Evolutionary conservation across 2,329 filamentous ascomycete species (phyloP).

Genomic region (Xylariaceae sp.): DNA sequence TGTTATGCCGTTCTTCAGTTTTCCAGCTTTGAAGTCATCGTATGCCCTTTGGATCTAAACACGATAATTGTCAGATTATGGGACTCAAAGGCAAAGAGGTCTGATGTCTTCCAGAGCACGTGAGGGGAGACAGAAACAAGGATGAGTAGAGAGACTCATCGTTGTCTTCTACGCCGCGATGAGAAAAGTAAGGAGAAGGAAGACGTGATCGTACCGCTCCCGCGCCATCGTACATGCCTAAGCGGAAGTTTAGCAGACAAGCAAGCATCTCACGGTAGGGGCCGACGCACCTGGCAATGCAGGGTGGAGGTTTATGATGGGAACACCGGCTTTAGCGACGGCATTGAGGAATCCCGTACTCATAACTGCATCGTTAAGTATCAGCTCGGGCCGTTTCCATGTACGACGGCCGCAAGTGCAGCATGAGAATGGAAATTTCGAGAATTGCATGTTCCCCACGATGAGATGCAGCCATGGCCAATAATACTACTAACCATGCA

Average conservation of each 20-base stretch:
- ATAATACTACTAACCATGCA: constrained; percentile 49
- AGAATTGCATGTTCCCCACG: background rate
- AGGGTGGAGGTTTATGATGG: constrained; percentile 76
- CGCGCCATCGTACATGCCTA: constrained; percentile 60
- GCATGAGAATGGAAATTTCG: background rate
- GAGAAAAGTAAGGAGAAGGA: background rate
- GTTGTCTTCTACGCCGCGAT: background rate
- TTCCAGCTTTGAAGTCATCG: constrained; percentile 51
- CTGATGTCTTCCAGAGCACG: background rate
- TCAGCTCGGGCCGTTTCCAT: constrained; percentile 1
- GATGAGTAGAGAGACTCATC: background rate
- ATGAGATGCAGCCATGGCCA: background rate
- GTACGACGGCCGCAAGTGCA: constrained; percentile 23
- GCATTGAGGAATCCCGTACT: constrained; percentile 59
- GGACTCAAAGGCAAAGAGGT: background rate
- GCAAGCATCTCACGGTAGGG: constrained; percentile 21
- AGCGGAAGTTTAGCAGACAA: constrained; percentile 1
- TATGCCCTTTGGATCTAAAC: constrained; percentile 59
- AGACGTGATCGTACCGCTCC: constrained; percentile 39
- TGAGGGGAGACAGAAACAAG: background rate
- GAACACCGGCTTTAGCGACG: constrained; percentile 54
- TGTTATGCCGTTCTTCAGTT: constrained; percentile 56
- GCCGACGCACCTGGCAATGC: constrained; percentile 16
- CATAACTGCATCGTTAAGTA: constrained; percentile 9
- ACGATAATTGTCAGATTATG: constrained; percentile 6